These are phyloP conservation scores for Colletotrichum liaoningense DNA, from an alignment of 2,329 filamentous ascomycete genomes.

Conservation along the genomic window DNA sequence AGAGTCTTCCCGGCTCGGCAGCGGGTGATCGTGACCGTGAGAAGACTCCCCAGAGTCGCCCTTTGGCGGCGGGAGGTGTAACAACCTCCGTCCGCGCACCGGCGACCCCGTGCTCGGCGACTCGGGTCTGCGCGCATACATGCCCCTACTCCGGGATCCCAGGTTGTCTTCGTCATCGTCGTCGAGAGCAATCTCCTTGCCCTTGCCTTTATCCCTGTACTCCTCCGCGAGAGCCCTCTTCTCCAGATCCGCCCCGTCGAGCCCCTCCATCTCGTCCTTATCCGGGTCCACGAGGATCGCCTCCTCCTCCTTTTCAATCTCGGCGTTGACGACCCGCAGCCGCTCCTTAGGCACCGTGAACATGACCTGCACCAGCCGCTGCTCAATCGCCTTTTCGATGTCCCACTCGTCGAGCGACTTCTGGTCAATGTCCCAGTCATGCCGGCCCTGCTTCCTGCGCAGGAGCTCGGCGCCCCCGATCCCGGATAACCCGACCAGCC, in stretches of 20 bases:
- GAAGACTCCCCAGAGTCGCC: not conserved
- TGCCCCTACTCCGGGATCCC: not conserved
- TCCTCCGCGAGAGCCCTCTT: conserved; percentile 15
- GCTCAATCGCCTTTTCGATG: conserved; percentile 78
- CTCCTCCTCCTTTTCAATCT: conserved; percentile 57
- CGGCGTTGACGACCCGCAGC: conserved; percentile 89
- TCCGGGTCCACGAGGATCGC: conserved; percentile 57
- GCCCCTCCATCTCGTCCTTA: conserved; percentile 38
- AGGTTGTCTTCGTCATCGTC: not conserved
- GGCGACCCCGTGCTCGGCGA: conserved; percentile 22
- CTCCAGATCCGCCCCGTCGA: not conserved
- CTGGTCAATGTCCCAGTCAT: conserved; percentile 66
- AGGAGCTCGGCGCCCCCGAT: conserved; percentile 58
- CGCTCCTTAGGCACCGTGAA: conserved; percentile 93
- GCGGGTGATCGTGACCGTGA: not conserved
- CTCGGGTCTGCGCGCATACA: conserved; percentile 12
- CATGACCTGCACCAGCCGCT: conserved; percentile 82
- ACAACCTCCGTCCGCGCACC: conserved; percentile 28
- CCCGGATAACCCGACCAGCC: conserved; percentile 56
- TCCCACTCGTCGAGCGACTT: conserved; percentile 78
- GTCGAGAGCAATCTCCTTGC: conserved; percentile 14
- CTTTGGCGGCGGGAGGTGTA: conserved; percentile 35
- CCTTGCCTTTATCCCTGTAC: conserved; percentile 31
- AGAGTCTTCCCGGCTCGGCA: conserved; percentile 33
- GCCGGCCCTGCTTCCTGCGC: conserved; percentile 65